Conservation (phyloP, 2,329 filamentous ascomycete species). For the Paracoccidioides lutzii region DNA sequence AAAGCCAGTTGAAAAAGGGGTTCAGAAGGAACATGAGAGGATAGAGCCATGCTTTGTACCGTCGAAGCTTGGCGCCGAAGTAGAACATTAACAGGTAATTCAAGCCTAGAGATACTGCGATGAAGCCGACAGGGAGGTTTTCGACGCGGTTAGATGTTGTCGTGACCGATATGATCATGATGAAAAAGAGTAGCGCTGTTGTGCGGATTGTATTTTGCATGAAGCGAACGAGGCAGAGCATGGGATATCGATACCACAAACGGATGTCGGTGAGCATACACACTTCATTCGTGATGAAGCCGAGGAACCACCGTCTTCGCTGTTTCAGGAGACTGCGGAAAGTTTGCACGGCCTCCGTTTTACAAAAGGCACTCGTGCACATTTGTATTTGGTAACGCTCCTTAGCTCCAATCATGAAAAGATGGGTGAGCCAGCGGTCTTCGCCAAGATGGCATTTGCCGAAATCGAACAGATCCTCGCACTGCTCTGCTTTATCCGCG, state of each 20-base stretch:
- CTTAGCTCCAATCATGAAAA: conserved; percentile 97
- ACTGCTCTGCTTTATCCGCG: conserved; percentile 89
- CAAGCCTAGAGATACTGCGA: conserved; percentile 77
- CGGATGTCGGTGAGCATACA: conserved; percentile 95
- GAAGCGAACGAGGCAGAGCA: conserved; percentile 75
- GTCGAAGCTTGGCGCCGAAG: conserved; percentile 72
- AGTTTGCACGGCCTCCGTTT: conserved; percentile 90
- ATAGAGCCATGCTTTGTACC: conserved; percentile 91
- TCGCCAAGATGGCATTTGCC: conserved; percentile 91
- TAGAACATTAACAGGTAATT: conserved; percentile 96
- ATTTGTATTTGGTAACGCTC: conserved; percentile 92
- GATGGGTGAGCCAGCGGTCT: conserved; percentile 90
- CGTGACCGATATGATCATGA: conserved; percentile 75
- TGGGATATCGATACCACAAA: conserved; percentile 80
- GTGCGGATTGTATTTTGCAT: conserved; percentile 95
- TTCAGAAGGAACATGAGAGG: conserved; percentile 92
- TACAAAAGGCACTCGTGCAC: conserved; percentile 96
- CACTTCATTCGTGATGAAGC: conserved; percentile 94
- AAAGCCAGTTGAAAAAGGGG: conserved; percentile 96
- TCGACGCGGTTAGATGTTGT: conserved; percentile 67
- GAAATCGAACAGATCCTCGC: conserved; percentile 91
- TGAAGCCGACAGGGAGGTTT: conserved; percentile 82
- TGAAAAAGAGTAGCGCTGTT: conserved; percentile 85
- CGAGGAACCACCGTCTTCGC: conserved; percentile 87
- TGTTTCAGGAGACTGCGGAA: conserved; percentile 82